Base-by-base conservation (phyloP, 768 basidiomycete genomes). In the Panellus pusillus region DNA sequence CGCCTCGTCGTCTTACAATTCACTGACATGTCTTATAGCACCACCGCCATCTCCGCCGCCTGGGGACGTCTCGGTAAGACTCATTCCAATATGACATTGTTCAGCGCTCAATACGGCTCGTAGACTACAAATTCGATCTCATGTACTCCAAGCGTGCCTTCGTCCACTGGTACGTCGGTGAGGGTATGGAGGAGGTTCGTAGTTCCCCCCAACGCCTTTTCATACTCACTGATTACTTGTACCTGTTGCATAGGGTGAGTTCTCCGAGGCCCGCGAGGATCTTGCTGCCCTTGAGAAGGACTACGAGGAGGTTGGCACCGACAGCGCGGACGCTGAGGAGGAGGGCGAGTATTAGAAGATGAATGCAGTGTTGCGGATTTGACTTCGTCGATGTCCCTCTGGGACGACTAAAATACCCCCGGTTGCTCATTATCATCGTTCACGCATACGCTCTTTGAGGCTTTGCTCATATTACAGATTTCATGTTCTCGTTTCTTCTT, bases 251-350 rank as follows among this genome's bases (percentile, higher is more conserved):
- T 45, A 83, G 78, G 96, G 96, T 72, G 96, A 98, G 75, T 98
- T 98, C 76, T 94, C 93, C 43, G 95, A 97, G 75, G 96, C 96
- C 42, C 89, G 95, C 63, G 96, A 98, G 71, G 96, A 98, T 75
- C 86, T 98, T 57, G 96, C 96, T 39, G 96, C 96, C 7, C 83
- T 98, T 54, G 95, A 98, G 76, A 95, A 91, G 70, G 93, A 93
- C 70, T 93, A 93, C 66, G 91, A 93, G 70, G 91, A 96, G 72
- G 92, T 81, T 65, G 79, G 77, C 58, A 75, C 72, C 28, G 79
- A 79, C 64, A 79, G 78, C 32, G 77, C 74, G 36, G 78, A 79
- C 55, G 75, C 66, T 24, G 79, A 78, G 54, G 76, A 78, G 58
- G 79, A 79, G 64, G 78, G 70, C 50, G 82, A 83, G 62, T 82